Conservation (phyloP, 176 grass and related monocot genomes). For the Miscanthus lutarioriparius region DNA sequence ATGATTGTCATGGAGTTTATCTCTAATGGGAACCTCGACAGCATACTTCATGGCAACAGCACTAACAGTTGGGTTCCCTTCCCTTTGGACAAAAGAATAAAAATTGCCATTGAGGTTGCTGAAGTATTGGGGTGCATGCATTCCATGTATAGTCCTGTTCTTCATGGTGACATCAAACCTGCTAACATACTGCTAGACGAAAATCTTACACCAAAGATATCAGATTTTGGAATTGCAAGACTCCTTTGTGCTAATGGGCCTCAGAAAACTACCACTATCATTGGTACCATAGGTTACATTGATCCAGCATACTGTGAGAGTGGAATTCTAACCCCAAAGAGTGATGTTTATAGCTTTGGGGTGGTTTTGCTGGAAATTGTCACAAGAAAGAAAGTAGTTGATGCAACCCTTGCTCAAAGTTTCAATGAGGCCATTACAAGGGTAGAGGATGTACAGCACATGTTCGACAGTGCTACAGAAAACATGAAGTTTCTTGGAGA, state of each 20-base stretch:
- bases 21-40: not conserved
- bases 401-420: not conserved
- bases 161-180: conserved; percentile 17
- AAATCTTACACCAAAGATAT: not conserved
- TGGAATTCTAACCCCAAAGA: not conserved
- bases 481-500: not conserved
- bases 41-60: not conserved
- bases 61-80: not conserved
- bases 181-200: not conserved
- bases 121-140: not conserved
- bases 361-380: not conserved
- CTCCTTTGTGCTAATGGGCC: not conserved
- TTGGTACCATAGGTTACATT: not conserved
- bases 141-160: conserved; percentile 1
- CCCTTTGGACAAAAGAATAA: not conserved
- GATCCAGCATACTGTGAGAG: not conserved
- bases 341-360: not conserved
- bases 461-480: not conserved
- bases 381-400: not conserved
- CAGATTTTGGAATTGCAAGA: conserved; percentile 22
- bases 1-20: not conserved
- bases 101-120: not conserved
- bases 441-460: too few species aligned
- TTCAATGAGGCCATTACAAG: not conserved
- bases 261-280: not conserved